phyloP scores from a whole-genome alignment of 116 monocot genomes.

The Cymodocea nodosa region DNA sequence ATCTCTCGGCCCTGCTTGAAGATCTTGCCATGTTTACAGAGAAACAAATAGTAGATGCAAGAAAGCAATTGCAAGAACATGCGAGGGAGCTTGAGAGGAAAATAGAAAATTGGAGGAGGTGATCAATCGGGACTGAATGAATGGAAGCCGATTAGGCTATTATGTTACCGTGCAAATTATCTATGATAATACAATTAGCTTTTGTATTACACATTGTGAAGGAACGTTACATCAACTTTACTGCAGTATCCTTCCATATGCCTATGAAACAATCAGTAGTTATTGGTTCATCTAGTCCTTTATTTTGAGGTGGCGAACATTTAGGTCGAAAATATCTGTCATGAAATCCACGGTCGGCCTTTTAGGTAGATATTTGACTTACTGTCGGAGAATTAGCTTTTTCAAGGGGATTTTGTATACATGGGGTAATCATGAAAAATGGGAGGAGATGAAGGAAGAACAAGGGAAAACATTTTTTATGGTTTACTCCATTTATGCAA shows the following conservation, averaged over 20 bases:
- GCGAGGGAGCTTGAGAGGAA: slow-evolving; percentile 41
- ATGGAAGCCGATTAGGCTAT: not conserved
- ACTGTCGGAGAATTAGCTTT: not conserved
- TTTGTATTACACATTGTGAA: not conserved
- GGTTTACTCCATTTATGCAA: no score
- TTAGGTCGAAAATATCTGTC: no score
- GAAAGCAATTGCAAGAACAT: slow-evolving; percentile 4
- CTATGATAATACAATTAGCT: not conserved
- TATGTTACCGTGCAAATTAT: not conserved
- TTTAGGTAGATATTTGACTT: not conserved
- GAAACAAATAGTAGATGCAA: slow-evolving; percentile 20
- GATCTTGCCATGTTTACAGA: slow-evolving; percentile 48
- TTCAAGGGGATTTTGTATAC: no score
- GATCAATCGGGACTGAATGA: not conserved
- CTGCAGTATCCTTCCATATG: not conserved
- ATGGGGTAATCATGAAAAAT: no score
- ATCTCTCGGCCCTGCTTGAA: slow-evolving; percentile 34
- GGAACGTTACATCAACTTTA: not conserved
- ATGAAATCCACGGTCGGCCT: no score
- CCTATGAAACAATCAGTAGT: not conserved
- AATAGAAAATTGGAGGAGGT: slow-evolving; percentile 52
- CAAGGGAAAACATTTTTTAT: no score
- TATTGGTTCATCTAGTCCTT: no score
- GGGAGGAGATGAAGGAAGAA: no score
- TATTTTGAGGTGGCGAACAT: no score